These are phyloP conservation scores for Trypanosoma brucei DNA, from an alignment of 208 protist genomes.

Conservation along the genomic window DNA sequence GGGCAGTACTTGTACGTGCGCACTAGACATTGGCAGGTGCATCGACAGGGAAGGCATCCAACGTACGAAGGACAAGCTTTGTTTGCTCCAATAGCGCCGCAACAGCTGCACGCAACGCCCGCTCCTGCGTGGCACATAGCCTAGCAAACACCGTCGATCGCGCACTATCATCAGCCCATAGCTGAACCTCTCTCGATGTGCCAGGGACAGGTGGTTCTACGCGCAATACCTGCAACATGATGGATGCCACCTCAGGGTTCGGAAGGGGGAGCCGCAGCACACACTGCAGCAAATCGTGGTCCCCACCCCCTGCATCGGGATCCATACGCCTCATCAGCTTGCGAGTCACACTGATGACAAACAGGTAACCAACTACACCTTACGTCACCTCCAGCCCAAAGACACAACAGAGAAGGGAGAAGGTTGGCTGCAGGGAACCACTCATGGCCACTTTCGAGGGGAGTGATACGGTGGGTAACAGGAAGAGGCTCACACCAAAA, in stretches of 20 bases:
- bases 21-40: conserved; percentile 3
- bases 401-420: too few species aligned
- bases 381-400: too few species aligned
- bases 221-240: conserved; percentile 38
- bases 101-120: conserved; percentile 39
- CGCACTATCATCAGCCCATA: conserved; percentile 33
- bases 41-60: conserved; percentile 35
- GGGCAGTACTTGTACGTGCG: neutral
- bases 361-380: too few species aligned
- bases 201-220: conserved; percentile 28
- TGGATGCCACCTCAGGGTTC: conserved; percentile 28
- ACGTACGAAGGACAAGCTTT: conserved; percentile 48
- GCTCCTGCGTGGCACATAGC: conserved; percentile 21
- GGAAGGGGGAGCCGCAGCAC: conserved; percentile 41
- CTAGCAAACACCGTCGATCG: conserved; percentile 37
- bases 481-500: too few species aligned
- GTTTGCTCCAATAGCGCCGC: conserved; percentile 39
- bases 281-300: conserved; percentile 27
- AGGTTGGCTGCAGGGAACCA: too few species aligned
- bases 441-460: too few species aligned
- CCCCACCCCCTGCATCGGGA: neutral
- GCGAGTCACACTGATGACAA: too few species aligned
- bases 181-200: conserved; percentile 36
- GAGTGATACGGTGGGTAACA: too few species aligned
- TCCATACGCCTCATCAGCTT: conserved; percentile 1